Conservation (phyloP, 148 eudicot species). For the Camellia lanceoleosa region DNA sequence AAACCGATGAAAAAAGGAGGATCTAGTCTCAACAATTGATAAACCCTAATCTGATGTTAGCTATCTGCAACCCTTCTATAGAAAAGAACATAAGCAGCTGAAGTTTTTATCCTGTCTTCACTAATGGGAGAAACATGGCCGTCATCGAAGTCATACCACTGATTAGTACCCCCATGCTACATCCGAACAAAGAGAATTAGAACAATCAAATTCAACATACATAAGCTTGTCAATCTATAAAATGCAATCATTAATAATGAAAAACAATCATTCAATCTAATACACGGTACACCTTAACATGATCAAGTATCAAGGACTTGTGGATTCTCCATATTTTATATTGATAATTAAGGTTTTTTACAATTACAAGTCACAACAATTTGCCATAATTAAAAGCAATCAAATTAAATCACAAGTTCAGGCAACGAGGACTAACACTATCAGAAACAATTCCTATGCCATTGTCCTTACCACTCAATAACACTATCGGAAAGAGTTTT, state of each 20-base stretch:
- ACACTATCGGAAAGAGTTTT: too few relatives aligned
- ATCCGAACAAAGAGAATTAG: constrained; percentile 19
- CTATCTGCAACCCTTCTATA: constrained; percentile 69
- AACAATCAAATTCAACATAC: background rate
- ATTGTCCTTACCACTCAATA: too few relatives aligned
- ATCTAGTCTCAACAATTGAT: constrained; percentile 18
- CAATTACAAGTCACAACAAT: background rate
- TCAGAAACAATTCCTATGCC: too few relatives aligned
- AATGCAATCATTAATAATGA: background rate
- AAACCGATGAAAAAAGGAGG: constrained; percentile 8
- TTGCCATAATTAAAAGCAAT: background rate
- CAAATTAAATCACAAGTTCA: too few relatives aligned
- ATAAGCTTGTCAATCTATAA: background rate
- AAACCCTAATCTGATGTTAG: constrained; percentile 25
- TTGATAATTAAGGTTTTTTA: background rate
- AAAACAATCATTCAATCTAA: background rate
- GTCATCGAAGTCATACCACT: constrained; percentile 90
- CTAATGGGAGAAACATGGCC: constrained; percentile 64
- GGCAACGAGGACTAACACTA: too few relatives aligned
- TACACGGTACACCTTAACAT: background rate
- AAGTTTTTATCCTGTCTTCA: constrained; percentile 78
- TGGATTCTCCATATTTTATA: background rate
- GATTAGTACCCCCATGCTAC: constrained; percentile 68
- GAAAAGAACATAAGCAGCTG: constrained; percentile 89
- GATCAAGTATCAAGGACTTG: background rate